Base-by-base conservation (phyloP, 1,284 basidiomycete species). In the Puccinia polysora region DNA sequence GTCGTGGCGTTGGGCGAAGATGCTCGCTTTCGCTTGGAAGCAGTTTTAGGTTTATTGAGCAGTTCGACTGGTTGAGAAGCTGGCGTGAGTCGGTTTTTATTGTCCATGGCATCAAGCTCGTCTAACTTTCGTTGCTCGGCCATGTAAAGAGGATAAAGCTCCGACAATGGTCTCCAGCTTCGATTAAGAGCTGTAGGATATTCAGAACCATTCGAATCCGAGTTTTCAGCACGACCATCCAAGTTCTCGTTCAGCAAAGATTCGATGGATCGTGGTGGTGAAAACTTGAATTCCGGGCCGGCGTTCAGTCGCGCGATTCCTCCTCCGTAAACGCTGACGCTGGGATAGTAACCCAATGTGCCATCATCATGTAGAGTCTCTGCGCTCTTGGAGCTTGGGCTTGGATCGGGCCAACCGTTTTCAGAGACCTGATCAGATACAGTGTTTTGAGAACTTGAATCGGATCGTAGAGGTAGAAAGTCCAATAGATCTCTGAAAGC, bases 331-430 rank as follows among this genome's bases (percentile, higher is more conserved):
- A 95, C 83, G 2, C 91, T 96, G 64, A 96, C 86, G 81, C 96
- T 88, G 0, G 94, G 91, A 78, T 93, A 98, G 80, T 99, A 99
- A 0, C 96, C 96, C 5, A 97, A 81, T 20, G 88, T 88, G 10
- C 96, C 96, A 79, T 99, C 96, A 80, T 99, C 94, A 78, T 91
- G 89, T 0, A 86, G 84, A 75, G 93, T 92, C 79, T 91, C 78
- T 12, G 80, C 76, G 43, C 38, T 72, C 68, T 38, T 72, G 56
- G 28, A 63, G 15, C 62, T 86, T 56, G 62, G 23, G 36, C 62
- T 36, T 53, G 20, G 45, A 36, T 58, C 20, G 72, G 40, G 60
- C 4, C 23, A 23, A 28, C 47, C 59, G 8, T 62, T 40, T 23
- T 25, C 40, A 14, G 18, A 25, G 14, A 28, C 38, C 14, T 62